Conservation (phyloP, 1,284 basidiomycete species). For the Melampsora medusae region DNA sequence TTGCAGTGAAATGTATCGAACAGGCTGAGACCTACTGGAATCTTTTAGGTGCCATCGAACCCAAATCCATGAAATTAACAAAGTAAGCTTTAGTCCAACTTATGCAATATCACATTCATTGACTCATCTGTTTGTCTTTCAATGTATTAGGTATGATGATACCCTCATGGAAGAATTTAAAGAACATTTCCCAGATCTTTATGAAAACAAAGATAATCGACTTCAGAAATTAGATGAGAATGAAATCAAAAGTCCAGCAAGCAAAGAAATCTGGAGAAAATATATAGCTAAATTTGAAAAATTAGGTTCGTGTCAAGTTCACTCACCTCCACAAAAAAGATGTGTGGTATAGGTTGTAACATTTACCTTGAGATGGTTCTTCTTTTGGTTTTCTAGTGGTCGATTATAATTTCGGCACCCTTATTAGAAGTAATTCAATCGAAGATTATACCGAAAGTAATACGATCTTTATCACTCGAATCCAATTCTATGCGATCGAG, state of each 20-base stretch:
- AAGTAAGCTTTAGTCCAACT: slow-evolving; percentile 60
- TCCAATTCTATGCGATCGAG: slow-evolving; percentile 88
- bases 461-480: slow-evolving; percentile 75
- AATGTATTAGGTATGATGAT: slow-evolving; percentile 64
- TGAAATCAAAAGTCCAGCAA: slow-evolving; percentile 86
- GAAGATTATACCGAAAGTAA: slow-evolving; percentile 88
- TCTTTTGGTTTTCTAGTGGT: slow-evolving; percentile 60
- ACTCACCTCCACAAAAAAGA: not conserved
- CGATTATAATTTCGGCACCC: slow-evolving; percentile 95
- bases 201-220: slow-evolving; percentile 63
- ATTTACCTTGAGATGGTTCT: not conserved
- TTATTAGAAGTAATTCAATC: slow-evolving; percentile 77
- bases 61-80: slow-evolving; percentile 73
- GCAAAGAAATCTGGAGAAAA: slow-evolving; percentile 85
- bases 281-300: slow-evolving; percentile 78
- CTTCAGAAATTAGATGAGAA: slow-evolving; percentile 80
- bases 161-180: slow-evolving; percentile 80
- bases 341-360: not conserved
- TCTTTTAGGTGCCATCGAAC: slow-evolving; percentile 76
- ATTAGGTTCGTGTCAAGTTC: slow-evolving; percentile 50
- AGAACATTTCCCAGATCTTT: slow-evolving; percentile 77
- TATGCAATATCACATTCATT: slow-evolving; percentile 2
- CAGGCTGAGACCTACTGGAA: slow-evolving; percentile 97
- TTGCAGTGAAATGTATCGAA: slow-evolving; percentile 93
- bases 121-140: slow-evolving; percentile 10